Base-by-base conservation (phyloP, 2,329 filamentous ascomycete genomes). In the Monilinia fructicola region DNA sequence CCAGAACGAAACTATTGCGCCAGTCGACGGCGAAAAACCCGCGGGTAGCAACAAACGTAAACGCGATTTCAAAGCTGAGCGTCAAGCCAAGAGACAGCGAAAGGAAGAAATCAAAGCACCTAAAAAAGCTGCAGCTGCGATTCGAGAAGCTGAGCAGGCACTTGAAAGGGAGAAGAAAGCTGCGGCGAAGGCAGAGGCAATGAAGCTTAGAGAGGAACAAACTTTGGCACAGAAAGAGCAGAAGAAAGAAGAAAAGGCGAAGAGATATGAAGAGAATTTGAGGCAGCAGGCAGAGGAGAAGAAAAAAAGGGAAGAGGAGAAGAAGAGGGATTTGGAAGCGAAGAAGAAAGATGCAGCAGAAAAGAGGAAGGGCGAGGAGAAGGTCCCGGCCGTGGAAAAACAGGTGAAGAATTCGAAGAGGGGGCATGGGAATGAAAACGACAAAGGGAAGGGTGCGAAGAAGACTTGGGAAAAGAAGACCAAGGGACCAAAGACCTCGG, bases 401-500 rank as follows among this genome's bases (percentile, higher is more conserved):
- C 54, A 52, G 54, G 63, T 42, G 26, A 38, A n/a, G 42, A 44
- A 58, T 52, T 28, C 26, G 42, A 56, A 65, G n/a, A 56, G 42
- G 6, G 53, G 42, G 38, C 40, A 59, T 21, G 62, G 40, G 2
- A 38, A 62, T 31, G n/a, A 21, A n/a, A 46, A 56, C 23, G 53
- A 28, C 7, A 56, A 48, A 21, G 42, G 28, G 10, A 64, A 64
- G 14, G 52, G 40, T 3, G 26, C 48, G 1, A 54, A 31, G 48
- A 56, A 44, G 14, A 18, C 18, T 46, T 38, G 26, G 52, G 35
- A 44, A 5, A 64, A 64, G 21, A 35, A 44, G 12, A 5, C 28
- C 23, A 65, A 65, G 21, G 64, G 55, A 38, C 56, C 56, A 38
- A 62, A 61, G 52, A 66, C 56, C 5, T 61, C 55, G 38, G 52